Evolutionary conservation across 1,139 yeast species (phyloP).

Genomic region (Candida neerlandica): DNA sequence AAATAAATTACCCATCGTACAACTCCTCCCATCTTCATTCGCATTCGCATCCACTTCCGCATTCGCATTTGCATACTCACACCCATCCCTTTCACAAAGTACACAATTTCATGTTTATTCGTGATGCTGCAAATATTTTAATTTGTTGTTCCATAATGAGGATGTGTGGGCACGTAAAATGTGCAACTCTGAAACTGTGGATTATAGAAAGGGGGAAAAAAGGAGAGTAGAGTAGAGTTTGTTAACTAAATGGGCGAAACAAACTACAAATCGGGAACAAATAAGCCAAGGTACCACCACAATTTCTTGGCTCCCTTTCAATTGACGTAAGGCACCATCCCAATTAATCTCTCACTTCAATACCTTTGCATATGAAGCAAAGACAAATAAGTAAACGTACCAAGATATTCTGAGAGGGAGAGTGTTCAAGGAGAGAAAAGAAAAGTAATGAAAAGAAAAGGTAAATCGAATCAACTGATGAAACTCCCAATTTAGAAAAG

Average conservation of each 20-base stretch:
- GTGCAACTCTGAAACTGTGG: background rate
- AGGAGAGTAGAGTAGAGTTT: background rate
- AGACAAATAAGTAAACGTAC: too few relatives aligned
- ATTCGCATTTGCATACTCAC: background rate
- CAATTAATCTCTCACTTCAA: background rate
- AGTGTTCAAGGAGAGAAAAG: too few relatives aligned
- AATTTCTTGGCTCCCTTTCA: background rate
- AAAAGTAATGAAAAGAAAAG: background rate
- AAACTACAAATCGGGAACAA: background rate
- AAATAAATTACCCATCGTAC: background rate
- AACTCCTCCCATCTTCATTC: too few relatives aligned
- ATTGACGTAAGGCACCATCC: background rate
- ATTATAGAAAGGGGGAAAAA: background rate
- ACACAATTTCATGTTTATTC: background rate
- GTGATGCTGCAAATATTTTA: background rate
- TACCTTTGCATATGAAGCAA: too few relatives aligned
- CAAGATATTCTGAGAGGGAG: too few relatives aligned
- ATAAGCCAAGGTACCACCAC: background rate
- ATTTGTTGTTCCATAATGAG: background rate
- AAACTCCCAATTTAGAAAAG: slow-evolving; percentile 1
- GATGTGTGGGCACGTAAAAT: background rate
- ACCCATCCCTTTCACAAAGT: background rate
- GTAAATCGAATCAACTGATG: background rate
- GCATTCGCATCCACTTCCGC: too few relatives aligned
- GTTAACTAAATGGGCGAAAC: background rate